phyloP scores from a whole-genome alignment of 371 early-diverging fungal species.

The Mortierella sp. region DNA sequence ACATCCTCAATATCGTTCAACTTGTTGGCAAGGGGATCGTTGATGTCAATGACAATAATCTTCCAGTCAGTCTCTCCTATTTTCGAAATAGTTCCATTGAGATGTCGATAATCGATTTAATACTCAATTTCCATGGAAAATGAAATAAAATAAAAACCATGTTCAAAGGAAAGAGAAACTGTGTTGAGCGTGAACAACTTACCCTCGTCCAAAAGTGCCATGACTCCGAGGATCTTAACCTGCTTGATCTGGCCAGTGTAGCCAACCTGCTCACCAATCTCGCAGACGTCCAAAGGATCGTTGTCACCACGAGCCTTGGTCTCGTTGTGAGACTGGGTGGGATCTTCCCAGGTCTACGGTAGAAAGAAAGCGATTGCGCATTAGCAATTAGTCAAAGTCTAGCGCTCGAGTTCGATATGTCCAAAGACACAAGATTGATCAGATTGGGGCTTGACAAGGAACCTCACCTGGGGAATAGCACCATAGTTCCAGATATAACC shows the following conservation, averaged over 20 bases:
- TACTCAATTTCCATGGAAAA: not conserved
- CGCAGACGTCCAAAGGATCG: conserved; percentile 98
- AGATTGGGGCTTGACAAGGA: not conserved
- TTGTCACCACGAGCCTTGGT: conserved; percentile 96
- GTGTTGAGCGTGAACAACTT: conserved; percentile 5
- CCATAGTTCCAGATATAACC: conserved; percentile 99
- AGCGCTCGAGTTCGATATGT: not conserved
- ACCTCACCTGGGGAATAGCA: conserved; percentile 90
- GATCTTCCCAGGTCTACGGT: conserved; percentile 98
- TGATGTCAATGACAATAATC: conserved; percentile 95
- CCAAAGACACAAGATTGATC: not conserved
- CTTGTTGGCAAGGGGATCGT: conserved; percentile 93
- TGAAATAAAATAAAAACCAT: not conserved
- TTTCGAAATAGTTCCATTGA: not conserved
- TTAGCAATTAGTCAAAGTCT: not conserved
- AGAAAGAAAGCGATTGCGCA: conserved; percentile 4
- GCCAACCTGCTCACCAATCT: conserved; percentile 95
- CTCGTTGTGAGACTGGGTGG: conserved; percentile 84
- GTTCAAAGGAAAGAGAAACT: not conserved
- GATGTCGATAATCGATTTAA: not conserved
- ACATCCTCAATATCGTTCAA: conserved; percentile 98
- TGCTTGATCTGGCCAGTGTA: conserved; percentile 97
- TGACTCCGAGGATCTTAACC: conserved; percentile 97
- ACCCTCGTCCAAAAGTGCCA: conserved; percentile 98
- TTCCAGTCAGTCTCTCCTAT: conserved; percentile 99